A percentile compares a stretch with the other conserved stretches of the same genome.
Evolutionary conservation across 192 early-diverging fungal species (phyloP).

Genomic region (Coemansia sp.): DNA sequence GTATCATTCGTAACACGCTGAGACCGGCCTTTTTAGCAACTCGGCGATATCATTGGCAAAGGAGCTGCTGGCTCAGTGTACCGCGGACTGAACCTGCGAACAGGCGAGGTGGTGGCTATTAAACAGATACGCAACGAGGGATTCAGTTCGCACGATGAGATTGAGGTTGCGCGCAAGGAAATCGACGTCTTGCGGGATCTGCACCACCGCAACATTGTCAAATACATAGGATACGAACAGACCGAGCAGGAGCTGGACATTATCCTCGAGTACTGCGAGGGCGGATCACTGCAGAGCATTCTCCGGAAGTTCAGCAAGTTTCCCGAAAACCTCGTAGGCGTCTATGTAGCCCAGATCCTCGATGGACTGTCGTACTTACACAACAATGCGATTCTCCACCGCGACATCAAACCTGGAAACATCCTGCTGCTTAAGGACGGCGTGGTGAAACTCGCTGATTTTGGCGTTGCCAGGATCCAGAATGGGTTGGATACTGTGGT

Average conservation of each 20-base stretch:
- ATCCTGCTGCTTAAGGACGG: slow-evolving; percentile 70
- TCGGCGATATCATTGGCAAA: slow-evolving; percentile 73
- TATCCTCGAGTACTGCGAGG: slow-evolving; percentile 81
- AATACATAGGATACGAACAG: slow-evolving; percentile 75
- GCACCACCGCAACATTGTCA: slow-evolving; percentile 65
- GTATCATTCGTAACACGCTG: neutral
- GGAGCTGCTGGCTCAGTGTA: slow-evolving; percentile 74
- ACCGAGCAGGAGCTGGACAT: slow-evolving; percentile 72
- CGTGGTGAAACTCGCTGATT: slow-evolving; percentile 73
- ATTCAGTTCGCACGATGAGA: slow-evolving; percentile 61
- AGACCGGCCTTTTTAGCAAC: slow-evolving; percentile 43
- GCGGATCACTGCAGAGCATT: slow-evolving; percentile 68
- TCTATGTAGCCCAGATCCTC: slow-evolving; percentile 66
- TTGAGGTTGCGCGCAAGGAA: slow-evolving; percentile 68
- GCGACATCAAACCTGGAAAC: slow-evolving; percentile 66
- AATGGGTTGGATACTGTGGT: slow-evolving; percentile 66
- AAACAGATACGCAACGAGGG: slow-evolving; percentile 66
- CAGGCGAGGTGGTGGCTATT: slow-evolving; percentile 68
- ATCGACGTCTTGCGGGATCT: slow-evolving; percentile 82
- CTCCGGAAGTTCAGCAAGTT: slow-evolving; percentile 72
- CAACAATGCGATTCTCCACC: slow-evolving; percentile 58
- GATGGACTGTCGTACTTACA: slow-evolving; percentile 57
- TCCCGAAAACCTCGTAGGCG: slow-evolving; percentile 68
- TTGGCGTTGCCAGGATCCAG: slow-evolving; percentile 68
- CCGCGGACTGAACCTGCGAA: slow-evolving; percentile 64